Evolutionary conservation across 192 early-diverging fungal genomes (phyloP), one percentile per base, ranked within the genome.

Genomic region (Umbelopsis sp.): DNA sequence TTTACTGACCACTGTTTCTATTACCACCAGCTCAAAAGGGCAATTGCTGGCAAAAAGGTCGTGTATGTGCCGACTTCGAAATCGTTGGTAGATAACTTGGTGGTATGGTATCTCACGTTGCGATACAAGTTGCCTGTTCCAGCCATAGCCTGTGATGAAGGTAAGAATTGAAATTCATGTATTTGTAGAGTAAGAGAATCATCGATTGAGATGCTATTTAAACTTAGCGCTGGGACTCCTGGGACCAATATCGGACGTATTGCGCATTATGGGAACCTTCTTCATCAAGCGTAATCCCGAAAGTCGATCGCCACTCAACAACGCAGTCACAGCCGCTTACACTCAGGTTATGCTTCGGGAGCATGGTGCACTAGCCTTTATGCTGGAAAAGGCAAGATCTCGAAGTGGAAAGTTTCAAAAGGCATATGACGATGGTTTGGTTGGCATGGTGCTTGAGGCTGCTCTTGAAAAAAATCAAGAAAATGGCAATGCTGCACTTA

Each of bases 61-160:
- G 75, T 81, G 0, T 81, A 81, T 66, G 74, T 81, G 2, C 79
- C 79, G 11, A 75, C 74, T 8, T 77, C 79, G 2, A 81, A 81
- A 31, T 74, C 75, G 9, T 36, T 81, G 14, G n/a, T 81, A 44
- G 79, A 81, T 47, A 72, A 72, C 22, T 68, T 81, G 16, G 22
- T 81, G 16, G 54, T 81, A 17, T 81, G 79, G 79, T 81, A 81
- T 41, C 69, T 81, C 17, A 71, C 68, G 43, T 34, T 81, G 21
- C 74, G 74, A 41, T 81, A 74, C 41, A 45, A 74, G 45, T 45
- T 81, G 51, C 79, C 79, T n/a, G 65, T 81, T 8, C 79, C 79
- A 4, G 67, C 79, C 21, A 65, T 81, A 8, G 73, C 69, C 0
- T 81, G 74, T 43, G 79, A 81, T 71, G 79, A 81, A 71, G 78